Base-by-base conservation (phyloP, 2,329 filamentous ascomycete species). In the Pyricularia sp. region DNA sequence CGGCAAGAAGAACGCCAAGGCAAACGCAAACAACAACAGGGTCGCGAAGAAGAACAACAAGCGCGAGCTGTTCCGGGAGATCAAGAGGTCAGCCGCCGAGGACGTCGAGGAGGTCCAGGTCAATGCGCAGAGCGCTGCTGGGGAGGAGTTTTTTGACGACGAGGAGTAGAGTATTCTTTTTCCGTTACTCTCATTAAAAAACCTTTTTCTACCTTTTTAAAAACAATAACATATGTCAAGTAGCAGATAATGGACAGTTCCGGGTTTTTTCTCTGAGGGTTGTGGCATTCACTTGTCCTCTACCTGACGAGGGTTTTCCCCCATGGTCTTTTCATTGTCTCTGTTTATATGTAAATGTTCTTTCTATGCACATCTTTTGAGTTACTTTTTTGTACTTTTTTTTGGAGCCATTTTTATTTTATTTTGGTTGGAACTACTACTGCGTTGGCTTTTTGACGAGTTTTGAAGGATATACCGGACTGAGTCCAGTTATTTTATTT, bases 21-120 rank as follows among this genome's bases (percentile, higher is more conserved):
- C 30, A 20, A 36, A 64, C 58, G 42, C 58, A 65, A 70, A 69
- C 28, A 23, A 17, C 64, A 42, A 42, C 64, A 65, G 28, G 5
- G 31, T 2, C 31, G 31, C 4, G 2, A 59, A 59, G 12, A 59
- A 36, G 20, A 66, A 66, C 33, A 66, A 66, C 36, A 67, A 28
- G 65, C 65, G 65, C 50, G 25, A 31, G 14, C 14, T 67, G 4
- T 28, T 31, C 42, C 25, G 23, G 65, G 20, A 25, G 36, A 5
- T 26, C 58, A 61, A 61, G 58, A 61, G 58, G 58, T 26, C 9
- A 12, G n/a, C 26, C 4, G n/a, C 23, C 58, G 58, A 61, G n/a
- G 58, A 26, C 58, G 58, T 26, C 58, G 58, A 61, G 58, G 4
- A 61, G 58, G 23, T 26, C 23, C 58, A 61, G 58, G 23, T 26